phyloP scores from a whole-genome alignment of 192 early-diverging fungal genomes.

The Rhizoclosmatium globosum region DNA sequence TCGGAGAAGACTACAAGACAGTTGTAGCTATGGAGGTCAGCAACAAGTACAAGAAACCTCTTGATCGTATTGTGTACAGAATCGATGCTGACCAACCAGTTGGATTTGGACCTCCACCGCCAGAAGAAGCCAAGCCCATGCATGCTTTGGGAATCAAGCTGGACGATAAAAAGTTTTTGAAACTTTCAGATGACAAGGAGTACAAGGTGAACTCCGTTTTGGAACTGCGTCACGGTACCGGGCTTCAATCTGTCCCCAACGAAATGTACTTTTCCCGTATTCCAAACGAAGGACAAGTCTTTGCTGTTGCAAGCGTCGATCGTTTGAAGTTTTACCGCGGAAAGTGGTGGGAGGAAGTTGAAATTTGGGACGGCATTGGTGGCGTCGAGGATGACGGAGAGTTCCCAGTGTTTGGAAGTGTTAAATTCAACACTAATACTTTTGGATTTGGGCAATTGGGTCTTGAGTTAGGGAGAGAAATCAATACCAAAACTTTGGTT shows the following conservation, averaged over 20 bases:
- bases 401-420: constrained; percentile 3
- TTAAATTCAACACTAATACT: neutral
- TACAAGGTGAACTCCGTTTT: neutral
- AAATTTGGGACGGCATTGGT: neutral
- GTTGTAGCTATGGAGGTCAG: neutral
- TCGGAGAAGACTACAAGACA: neutral
- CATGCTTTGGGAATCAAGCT: constrained; percentile 58
- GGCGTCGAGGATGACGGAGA: neutral
- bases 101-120: constrained; percentile 32
- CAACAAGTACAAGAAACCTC: neutral
- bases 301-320: constrained; percentile 44
- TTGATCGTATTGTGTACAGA: neutral
- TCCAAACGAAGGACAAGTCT: constrained; percentile 32
- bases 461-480: neutral
- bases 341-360: constrained; percentile 30
- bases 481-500: neutral
- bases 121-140: constrained; percentile 32
- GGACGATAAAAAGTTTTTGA: neutral
- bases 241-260: neutral
- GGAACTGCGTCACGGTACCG: neutral
- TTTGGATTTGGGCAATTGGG: neutral
- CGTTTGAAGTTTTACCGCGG: constrained; percentile 4
- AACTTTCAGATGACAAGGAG: neutral
- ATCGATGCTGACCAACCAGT: neutral
- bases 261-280: constrained; percentile 41